A percentile compares a stretch with the other conserved stretches of the same genome.
Evolutionary conservation across 768 basidiomycete genomes (phyloP).

Genomic region (Clathrus columnatus): DNA sequence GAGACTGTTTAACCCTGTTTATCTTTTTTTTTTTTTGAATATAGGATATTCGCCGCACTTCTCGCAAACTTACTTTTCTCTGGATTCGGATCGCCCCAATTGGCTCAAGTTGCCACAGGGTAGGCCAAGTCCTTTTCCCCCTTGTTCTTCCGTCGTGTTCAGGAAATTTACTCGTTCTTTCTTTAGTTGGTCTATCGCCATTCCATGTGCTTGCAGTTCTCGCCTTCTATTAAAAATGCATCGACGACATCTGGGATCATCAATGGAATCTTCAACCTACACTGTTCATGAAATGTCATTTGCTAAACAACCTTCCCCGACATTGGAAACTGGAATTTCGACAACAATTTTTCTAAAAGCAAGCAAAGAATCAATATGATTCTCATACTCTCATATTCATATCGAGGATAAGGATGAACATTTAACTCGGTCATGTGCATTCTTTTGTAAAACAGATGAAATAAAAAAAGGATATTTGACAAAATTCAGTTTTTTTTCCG

Average conservation of each 20-base stretch:
- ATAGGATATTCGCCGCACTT: background rate
- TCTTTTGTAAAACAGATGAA: background rate
- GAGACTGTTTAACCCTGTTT: background rate
- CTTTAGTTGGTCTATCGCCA: background rate
- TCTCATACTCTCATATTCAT: too few relatives aligned
- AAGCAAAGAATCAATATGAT: too few relatives aligned
- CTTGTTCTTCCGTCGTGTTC: background rate
- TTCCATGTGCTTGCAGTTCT: background rate
- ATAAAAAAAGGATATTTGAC: too few relatives aligned
- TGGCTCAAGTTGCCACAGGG: background rate
- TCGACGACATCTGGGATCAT: background rate
- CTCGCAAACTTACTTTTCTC: background rate
- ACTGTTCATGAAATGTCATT: background rate
- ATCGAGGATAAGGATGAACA: too few relatives aligned
- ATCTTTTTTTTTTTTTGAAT: background rate
- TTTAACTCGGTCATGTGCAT: background rate
- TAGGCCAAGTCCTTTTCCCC: background rate
- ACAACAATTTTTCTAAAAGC: too few relatives aligned
- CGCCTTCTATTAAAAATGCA: background rate
- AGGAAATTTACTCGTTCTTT: background rate
- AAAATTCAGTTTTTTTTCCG: background rate
- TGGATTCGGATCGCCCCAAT: background rate
- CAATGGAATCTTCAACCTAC: background rate
- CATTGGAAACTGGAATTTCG: too few relatives aligned
- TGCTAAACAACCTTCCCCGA: too few relatives aligned